Percentiles rank a stretch among this genome's conserved stretches.
Conservation (phyloP, 495 filamentous ascomycete genomes). For the Daldinia concentrica region DNA sequence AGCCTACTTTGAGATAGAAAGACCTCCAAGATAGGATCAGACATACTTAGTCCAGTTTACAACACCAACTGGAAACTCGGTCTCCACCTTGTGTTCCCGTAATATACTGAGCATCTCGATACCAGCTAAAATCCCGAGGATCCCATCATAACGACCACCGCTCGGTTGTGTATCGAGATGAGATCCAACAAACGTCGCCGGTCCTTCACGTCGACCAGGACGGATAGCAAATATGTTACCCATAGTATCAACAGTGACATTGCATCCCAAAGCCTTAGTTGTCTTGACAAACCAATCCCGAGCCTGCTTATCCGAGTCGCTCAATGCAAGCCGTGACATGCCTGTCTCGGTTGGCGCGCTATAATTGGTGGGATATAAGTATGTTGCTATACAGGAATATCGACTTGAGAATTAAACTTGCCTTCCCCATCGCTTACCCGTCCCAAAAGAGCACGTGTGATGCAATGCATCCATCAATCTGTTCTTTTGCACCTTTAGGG, state of each 20-base stretch:
- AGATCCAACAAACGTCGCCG: constrained; percentile 72
- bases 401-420: not conserved
- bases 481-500: constrained; percentile 30
- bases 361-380: constrained; percentile 8
- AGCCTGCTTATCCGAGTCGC: constrained; percentile 73
- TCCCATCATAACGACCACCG: constrained; percentile 80
- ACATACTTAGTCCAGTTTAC: constrained; percentile 81
- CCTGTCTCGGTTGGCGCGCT: constrained; percentile 49
- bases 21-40: constrained; percentile 34
- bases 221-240: constrained; percentile 81
- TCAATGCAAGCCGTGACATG: constrained; percentile 67
- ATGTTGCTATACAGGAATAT: not conserved
- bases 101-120: constrained; percentile 76
- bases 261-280: constrained; percentile 69
- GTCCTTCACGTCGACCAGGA: constrained; percentile 55
- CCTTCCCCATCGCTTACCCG: constrained; percentile 47
- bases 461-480: constrained; percentile 45
- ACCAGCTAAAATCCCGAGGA: constrained; percentile 76
- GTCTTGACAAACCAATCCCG: constrained; percentile 80
- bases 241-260: constrained; percentile 55
- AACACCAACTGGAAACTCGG: constrained; percentile 74
- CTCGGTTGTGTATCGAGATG: constrained; percentile 84
- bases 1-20: not conserved
- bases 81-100: constrained; percentile 73
- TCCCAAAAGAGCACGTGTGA: constrained; percentile 41